Percentiles rank a stretch among this genome's conserved stretches.
Evolutionary conservation across 2,329 filamentous ascomycete genomes (phyloP).

Genomic region (Clonostachys rosea): DNA sequence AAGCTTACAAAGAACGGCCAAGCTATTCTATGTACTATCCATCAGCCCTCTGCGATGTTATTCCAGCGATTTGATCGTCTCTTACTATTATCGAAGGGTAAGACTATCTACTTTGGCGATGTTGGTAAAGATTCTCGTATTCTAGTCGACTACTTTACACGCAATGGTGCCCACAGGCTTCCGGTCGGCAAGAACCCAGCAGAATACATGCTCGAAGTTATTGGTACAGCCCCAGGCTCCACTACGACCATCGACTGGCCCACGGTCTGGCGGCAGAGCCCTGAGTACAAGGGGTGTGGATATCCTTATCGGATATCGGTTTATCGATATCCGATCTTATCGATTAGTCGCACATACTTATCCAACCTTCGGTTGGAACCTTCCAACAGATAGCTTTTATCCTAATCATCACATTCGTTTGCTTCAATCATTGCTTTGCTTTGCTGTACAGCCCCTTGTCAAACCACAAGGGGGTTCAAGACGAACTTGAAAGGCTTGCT

Average conservation of each 20-base stretch:
- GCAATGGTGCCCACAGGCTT: slow-evolving; percentile 58
- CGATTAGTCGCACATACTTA: too few species aligned
- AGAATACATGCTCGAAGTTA: slow-evolving; percentile 59
- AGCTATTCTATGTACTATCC: slow-evolving; percentile 44
- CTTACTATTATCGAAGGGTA: slow-evolving; percentile 47
- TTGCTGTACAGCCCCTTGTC: too few species aligned
- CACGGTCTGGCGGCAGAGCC: slow-evolving; percentile 25
- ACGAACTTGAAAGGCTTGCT: slow-evolving; percentile 5
- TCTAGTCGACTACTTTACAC: slow-evolving; percentile 54
- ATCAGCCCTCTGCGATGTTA: slow-evolving; percentile 34
- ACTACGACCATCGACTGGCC: slow-evolving; percentile 32
- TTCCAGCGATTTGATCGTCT: slow-evolving; percentile 51
- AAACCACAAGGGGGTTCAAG: slow-evolving; percentile 17
- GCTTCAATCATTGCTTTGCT: too few species aligned
- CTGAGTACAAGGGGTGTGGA: slow-evolving; percentile 17
- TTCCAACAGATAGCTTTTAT: too few species aligned
- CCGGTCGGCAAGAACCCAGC: slow-evolving; percentile 55
- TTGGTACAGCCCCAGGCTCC: slow-evolving; percentile 39
- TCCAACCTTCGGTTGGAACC: too few species aligned
- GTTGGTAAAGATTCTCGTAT: slow-evolving; percentile 49
- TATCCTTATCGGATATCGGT: too few species aligned
- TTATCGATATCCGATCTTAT: too few species aligned
- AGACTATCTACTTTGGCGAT: slow-evolving; percentile 63
- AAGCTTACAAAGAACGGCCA: slow-evolving; percentile 49
- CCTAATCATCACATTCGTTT: too few species aligned